Evolutionary conservation across 495 filamentous ascomycete genomes (phyloP).

Genomic region (Jackrogersella multiformis): DNA sequence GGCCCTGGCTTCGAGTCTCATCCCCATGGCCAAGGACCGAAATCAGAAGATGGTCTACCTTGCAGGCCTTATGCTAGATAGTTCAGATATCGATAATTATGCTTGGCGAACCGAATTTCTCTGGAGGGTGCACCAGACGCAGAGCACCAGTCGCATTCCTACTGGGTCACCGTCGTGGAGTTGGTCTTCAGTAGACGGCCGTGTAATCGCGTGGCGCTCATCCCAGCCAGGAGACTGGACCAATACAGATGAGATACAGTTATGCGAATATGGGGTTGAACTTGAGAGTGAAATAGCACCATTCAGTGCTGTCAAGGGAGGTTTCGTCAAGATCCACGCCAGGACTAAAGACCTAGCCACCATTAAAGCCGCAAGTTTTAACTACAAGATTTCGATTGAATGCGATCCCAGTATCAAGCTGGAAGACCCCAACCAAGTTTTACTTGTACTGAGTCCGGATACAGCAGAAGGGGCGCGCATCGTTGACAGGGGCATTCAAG

Average conservation of each 20-base stretch:
- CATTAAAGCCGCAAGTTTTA: not conserved
- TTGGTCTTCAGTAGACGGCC: slow-evolving; percentile 21
- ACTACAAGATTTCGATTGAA: not conserved
- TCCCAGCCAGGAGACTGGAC: not conserved
- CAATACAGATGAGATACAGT: slow-evolving; percentile 2
- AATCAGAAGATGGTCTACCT: slow-evolving; percentile 24
- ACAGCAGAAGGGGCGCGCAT: not conserved
- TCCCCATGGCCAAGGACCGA: slow-evolving; percentile 19
- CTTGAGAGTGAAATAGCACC: slow-evolving; percentile 14
- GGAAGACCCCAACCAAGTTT: not conserved
- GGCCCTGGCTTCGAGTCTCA: slow-evolving; percentile 28
- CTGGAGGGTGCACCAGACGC: slow-evolving; percentile 15
- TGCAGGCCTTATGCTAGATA: slow-evolving; percentile 32
- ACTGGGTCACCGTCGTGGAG: slow-evolving; percentile 13
- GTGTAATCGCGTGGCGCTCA: slow-evolving; percentile 1
- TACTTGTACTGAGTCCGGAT: slow-evolving; percentile 11
- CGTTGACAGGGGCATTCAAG: not conserved
- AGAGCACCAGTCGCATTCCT: not conserved
- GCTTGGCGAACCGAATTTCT: slow-evolving; percentile 30
- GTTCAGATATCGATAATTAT: slow-evolving; percentile 5
- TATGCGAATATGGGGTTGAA: slow-evolving; percentile 3
- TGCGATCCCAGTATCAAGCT: not conserved
- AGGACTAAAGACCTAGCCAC: slow-evolving; percentile 1
- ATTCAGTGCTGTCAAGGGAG: slow-evolving; percentile 26
- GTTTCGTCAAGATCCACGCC: slow-evolving; percentile 7